Evolutionary conservation across 345 rosid species (phyloP).

Genomic region (Ricinus communis): DNA sequence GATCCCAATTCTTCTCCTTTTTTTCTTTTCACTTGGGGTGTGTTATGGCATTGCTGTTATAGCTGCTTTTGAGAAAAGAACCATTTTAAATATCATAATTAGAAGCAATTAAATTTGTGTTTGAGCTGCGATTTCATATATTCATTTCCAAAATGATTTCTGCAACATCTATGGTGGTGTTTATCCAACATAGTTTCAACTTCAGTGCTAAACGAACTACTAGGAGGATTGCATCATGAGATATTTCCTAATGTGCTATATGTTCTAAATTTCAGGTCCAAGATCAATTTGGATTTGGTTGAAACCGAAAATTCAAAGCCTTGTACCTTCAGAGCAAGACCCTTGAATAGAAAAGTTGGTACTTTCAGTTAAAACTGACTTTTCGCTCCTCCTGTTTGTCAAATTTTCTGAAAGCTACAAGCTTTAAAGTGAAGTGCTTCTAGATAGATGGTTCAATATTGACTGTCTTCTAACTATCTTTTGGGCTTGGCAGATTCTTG

Average conservation of each 20-base stretch:
- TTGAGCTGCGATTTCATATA: too few relatives aligned
- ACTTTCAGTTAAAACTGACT: constrained; percentile 7
- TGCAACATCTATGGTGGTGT: too few relatives aligned
- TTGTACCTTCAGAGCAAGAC: constrained; percentile 38
- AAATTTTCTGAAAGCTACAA: neutral
- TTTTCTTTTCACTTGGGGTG: neutral
- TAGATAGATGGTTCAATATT: neutral
- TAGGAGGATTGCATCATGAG: neutral
- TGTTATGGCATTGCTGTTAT: too few relatives aligned
- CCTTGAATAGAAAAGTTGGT: constrained; percentile 51
- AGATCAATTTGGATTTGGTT: constrained; percentile 23
- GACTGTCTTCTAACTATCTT: constrained; percentile 8
- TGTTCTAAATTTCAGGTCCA: constrained; percentile 44
- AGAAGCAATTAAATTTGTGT: too few relatives aligned
- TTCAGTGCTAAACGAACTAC: too few relatives aligned
- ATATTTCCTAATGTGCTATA: constrained; percentile 4
- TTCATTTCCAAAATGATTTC: too few relatives aligned
- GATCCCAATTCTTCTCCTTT: too few relatives aligned
- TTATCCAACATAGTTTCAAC: too few relatives aligned
- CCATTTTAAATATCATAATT: too few relatives aligned
- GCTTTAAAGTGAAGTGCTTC: neutral
- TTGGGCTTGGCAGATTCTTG: constrained; percentile 36
- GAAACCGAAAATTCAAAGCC: constrained; percentile 32
- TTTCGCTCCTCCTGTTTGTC: neutral
- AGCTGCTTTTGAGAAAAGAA: too few relatives aligned